Base-by-base conservation (phyloP, 2,329 filamentous ascomycete species). In the Fonsecaea multimorphosa region DNA sequence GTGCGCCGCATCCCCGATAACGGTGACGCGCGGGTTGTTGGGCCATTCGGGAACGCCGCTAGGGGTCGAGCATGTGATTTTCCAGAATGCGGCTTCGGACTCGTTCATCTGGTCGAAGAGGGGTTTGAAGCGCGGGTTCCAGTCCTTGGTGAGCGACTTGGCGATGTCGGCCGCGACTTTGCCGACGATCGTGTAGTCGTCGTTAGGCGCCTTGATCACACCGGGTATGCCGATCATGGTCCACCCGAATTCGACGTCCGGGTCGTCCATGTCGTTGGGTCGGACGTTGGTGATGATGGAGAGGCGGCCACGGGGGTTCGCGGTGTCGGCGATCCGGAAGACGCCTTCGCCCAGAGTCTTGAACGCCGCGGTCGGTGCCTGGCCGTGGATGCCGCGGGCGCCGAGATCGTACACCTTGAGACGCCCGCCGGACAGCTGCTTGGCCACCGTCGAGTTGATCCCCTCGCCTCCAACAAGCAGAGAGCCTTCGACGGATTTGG, bases 251-350 rank as follows among this genome's bases (percentile, higher is more conserved):
- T 84, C 63, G 1, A 87, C 62, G 46, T 81, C 73, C 0, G 85
- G 83, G 66, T 89, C 81, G 69, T 89, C 79, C 83, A 85, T 85
- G 51, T 89, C 86, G 5, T 78, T 80, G 0, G 86, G 73, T 1
- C 87, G 83, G 0, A 90, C 85, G 59, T 90, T 90, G 1, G 87
- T 90, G 55, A 90, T 89, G 65, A 85, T 71, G 63, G 83, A 85
- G 1, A 87, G 76, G 6, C 73, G 74, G 0, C 85, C 86, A 1
- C 79, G 73, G 0, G 81, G 74, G 12, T 81, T 78, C 0, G 79
- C 77, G 1, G 79, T 74, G 70, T 90, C 87, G 0, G 74, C 71
- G 0, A 88, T n/a, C 1, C 81, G 72, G 72, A 84, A 89, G 0
- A 90, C 87, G 1, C 88, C 87, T 74, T 89, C 87, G 0, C 87